Evolutionary conservation across 768 basidiomycete genomes (phyloP), one percentile per base, ranked within the genome.

Genomic region (Mycena olivaceomarginata): DNA sequence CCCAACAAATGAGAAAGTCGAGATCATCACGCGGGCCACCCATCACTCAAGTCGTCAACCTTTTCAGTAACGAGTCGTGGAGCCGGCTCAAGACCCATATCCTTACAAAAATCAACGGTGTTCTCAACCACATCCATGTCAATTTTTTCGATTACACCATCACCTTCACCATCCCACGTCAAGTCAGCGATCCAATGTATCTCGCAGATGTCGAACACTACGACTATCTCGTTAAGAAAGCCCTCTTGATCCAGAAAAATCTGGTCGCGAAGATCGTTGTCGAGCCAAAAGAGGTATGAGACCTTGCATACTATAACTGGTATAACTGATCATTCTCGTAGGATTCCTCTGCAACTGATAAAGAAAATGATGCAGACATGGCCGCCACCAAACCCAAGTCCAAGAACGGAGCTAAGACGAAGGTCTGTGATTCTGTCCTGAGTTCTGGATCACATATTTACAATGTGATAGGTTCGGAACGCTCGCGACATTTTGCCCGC

Each of bases 401-500:
- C 25, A 62, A 63, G 41, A 22, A 37, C 0, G 41, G 31, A 9
- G 46, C 41, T 11, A 64, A 74, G 43, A 48, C 51, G 1, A 56
- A 20, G 40, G 74, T 56, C 4, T 1, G 11, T 53, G n/a, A 10
- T 31, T 20, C 7, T n/a, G 5, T 22, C 5, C 13, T 46, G n/a
- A 22, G 20, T 10, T 11, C 48, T 1, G 64, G 1, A n/a, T 10
- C 20, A 0, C 2, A 15, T 16, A 48, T 31, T n/a, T 67, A 11
- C 12, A 25, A 5, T 31, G 2, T 12, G 43, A 31, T 15, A 75
- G 68, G 31, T 60, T 0, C 74, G 64, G 9, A 80, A 75, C 3
- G 75, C 60, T 7, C 46, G 51, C 3, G 70, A 78, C n/a, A 79
- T 82, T n/a, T 56, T 79, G 0, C 80, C 80, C 2, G 78, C 51